Evolutionary conservation across 1,284 basidiomycete genomes (phyloP).

Genomic region (Phenoliferia sp.): DNA sequence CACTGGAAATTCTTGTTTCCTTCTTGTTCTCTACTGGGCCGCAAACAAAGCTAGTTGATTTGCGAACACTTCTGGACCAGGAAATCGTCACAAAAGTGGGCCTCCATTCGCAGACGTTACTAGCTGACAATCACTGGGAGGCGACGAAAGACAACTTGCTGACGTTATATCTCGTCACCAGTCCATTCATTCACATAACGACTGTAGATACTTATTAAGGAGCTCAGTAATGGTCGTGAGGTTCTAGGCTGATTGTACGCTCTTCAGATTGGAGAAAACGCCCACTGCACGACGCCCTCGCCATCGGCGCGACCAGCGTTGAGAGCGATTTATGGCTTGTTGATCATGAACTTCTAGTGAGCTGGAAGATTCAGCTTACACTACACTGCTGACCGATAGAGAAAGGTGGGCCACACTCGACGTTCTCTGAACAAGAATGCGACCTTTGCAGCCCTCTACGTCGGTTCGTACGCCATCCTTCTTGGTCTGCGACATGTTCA

Average conservation of each 20-base stretch:
- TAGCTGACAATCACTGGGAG: neutral
- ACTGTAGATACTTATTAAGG: conserved; percentile 7
- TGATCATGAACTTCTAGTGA: conserved; percentile 7
- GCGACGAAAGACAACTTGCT: neutral
- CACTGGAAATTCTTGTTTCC: conserved; percentile 3
- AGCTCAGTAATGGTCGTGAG: neutral
- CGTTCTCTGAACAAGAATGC: neutral
- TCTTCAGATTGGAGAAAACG: conserved; percentile 12
- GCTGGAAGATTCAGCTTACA: neutral
- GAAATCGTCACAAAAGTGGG: conserved; percentile 7
- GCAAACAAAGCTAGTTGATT: neutral
- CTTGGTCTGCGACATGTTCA: neutral
- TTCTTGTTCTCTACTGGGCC: conserved; percentile 2
- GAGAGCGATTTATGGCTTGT: conserved; percentile 17
- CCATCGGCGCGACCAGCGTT: conserved; percentile 8
- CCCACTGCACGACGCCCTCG: conserved; percentile 10
- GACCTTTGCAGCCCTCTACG: conserved; percentile 11
- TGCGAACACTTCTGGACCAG: conserved; percentile 12
- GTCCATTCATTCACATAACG: conserved; percentile 24
- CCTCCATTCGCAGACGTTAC: neutral
- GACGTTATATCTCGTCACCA: neutral
- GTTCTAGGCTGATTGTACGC: neutral
- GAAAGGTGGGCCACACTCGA: conserved; percentile 16
- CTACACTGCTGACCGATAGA: neutral
- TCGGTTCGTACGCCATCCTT: conserved; percentile 4